These are phyloP conservation scores for Pichia sp. DNA, from an alignment of 1,139 yeast species.

Conservation along the genomic window DNA sequence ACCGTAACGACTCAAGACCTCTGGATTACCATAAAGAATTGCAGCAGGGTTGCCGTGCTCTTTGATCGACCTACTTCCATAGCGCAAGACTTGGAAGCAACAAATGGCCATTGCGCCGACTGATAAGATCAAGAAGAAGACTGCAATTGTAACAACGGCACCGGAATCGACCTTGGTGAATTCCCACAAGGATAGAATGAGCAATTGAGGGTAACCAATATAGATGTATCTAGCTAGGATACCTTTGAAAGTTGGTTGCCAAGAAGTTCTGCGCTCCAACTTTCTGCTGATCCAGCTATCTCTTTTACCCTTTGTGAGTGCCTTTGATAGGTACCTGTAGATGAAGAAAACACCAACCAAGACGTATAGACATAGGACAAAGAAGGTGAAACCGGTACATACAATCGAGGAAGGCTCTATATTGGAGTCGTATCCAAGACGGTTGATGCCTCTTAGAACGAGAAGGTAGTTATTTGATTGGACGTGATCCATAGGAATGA, in stretches of 20 bases:
- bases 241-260: conserved; percentile 59
- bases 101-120: conserved; percentile 55
- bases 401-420: conserved; percentile 74
- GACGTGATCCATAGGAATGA: conserved; percentile 25
- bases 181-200: conserved; percentile 70
- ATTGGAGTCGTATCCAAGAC: conserved; percentile 61
- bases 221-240: conserved; percentile 62
- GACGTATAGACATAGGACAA: conserved; percentile 62
- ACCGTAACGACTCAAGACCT: conserved; percentile 63
- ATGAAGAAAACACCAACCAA: conserved; percentile 47
- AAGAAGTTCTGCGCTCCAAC: conserved; percentile 47
- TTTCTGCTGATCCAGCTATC: conserved; percentile 45
- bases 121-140: conserved; percentile 53
- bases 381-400: conserved; percentile 72
- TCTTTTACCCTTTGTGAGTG: conserved; percentile 41
- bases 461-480: conserved; percentile 37
- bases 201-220: conserved; percentile 71
- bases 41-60: conserved; percentile 72
- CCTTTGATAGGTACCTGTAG: conserved; percentile 34
- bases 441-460: conserved; percentile 68
- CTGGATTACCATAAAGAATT: conserved; percentile 63
- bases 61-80: conserved; percentile 52
- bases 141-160: conserved; percentile 69
- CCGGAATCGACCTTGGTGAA: conserved; percentile 66
- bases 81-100: conserved; percentile 51